These are phyloP conservation scores for Hymenoscyphus linearis DNA, from an alignment of 2,329 filamentous ascomycete genomes.

Conservation along the genomic window DNA sequence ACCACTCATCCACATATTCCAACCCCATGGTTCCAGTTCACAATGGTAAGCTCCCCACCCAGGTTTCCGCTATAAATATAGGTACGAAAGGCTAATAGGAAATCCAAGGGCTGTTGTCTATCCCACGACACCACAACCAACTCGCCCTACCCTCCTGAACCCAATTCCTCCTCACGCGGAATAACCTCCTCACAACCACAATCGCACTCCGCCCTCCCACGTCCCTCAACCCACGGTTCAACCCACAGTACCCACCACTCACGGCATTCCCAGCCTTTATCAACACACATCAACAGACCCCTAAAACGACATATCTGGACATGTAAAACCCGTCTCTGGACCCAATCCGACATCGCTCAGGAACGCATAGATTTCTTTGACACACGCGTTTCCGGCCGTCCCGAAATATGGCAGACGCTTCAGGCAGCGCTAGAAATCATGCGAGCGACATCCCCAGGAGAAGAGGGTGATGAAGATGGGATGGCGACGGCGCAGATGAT, in stretches of 20 bases:
- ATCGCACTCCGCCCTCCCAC: constrained; percentile 21
- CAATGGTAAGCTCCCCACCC: constrained; percentile 1
- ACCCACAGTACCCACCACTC: constrained; percentile 11
- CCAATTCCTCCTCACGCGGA: constrained; percentile 45
- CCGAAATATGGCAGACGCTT: constrained; percentile 77
- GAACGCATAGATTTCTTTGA: constrained; percentile 87
- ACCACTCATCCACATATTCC: neutral
- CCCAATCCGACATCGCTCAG: constrained; percentile 57
- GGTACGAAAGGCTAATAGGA: neutral
- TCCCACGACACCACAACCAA: constrained; percentile 1
- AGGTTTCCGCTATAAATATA: neutral
- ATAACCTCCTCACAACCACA: constrained; percentile 37
- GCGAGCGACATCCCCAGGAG: constrained; percentile 43
- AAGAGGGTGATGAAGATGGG: constrained; percentile 34
- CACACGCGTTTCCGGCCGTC: constrained; percentile 71
- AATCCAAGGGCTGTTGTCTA: constrained; percentile 7
- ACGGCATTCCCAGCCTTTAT: constrained; percentile 29
- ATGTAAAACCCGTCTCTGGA: constrained; percentile 62
- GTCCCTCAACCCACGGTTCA: constrained; percentile 21
- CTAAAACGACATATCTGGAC: constrained; percentile 62
- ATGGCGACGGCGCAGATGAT: constrained; percentile 73
- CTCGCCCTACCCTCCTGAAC: constrained; percentile 15
- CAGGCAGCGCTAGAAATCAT: constrained; percentile 62
- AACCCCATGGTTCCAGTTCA: constrained; percentile 3
- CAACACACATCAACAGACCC: constrained; percentile 65